Conservation (phyloP, 1,284 basidiomycete species). For the Gomphus bonarii region DNA sequence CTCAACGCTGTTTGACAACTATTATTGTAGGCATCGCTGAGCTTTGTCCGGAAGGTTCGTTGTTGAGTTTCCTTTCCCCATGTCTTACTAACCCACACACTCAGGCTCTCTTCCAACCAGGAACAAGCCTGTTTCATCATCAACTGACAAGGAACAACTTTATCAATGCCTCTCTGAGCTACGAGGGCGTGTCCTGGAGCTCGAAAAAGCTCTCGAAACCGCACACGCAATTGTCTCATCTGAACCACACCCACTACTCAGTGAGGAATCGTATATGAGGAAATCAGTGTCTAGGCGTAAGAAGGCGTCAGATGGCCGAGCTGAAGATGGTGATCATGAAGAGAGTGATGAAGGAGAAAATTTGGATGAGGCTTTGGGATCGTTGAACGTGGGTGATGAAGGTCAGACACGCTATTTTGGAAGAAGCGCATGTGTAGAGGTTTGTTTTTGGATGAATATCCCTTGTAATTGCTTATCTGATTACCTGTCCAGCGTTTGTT, state of each 20-base stretch:
- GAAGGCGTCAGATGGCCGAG: not conserved
- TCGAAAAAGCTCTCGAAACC: slow-evolving; percentile 61
- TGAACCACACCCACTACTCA: slow-evolving; percentile 56
- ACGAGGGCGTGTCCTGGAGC: slow-evolving; percentile 58
- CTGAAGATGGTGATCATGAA: slow-evolving; percentile 5
- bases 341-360: slow-evolving; percentile 1
- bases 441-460: not conserved
- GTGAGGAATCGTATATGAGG: slow-evolving; percentile 26
- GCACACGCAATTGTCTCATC: slow-evolving; percentile 48
- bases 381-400: slow-evolving; percentile 4
- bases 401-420: slow-evolving; percentile 7
- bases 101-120: slow-evolving; percentile 10
- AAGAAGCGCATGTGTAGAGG: slow-evolving; percentile 11
- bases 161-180: slow-evolving; percentile 48
- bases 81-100: not conserved
- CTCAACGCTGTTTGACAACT: not conserved
- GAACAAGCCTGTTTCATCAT: slow-evolving; percentile 7
- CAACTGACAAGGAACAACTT: slow-evolving; percentile 8
- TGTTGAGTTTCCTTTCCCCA: not conserved
- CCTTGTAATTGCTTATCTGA: not conserved
- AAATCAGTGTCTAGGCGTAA: slow-evolving; percentile 5
- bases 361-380: slow-evolving; percentile 9
- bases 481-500: slow-evolving; percentile 5
- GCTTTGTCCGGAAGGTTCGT: slow-evolving; percentile 9
- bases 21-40: slow-evolving; percentile 6